phyloP scores from a whole-genome alignment of 805 yeast species.

The Hanseniaspora opuntiae region DNA sequence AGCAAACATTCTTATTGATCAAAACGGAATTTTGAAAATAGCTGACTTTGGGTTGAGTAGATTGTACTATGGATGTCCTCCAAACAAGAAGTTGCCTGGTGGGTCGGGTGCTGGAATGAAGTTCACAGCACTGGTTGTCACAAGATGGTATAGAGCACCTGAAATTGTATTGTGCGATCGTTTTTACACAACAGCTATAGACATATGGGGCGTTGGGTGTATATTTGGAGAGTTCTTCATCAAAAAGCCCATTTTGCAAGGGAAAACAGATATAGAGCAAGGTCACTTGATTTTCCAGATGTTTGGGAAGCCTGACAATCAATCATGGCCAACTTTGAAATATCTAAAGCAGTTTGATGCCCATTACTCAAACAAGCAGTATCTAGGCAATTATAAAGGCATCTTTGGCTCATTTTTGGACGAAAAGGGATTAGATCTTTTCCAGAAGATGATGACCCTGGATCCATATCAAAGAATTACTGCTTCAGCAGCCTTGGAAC shows the following conservation, averaged over 20 bases:
- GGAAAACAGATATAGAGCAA: conserved; percentile 77
- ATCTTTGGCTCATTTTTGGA: conserved; percentile 33
- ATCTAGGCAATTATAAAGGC: conserved; percentile 33
- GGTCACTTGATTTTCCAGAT: conserved; percentile 66
- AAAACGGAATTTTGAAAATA: conserved; percentile 63
- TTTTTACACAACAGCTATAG: conserved; percentile 84
- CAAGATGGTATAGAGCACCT: conserved; percentile 96
- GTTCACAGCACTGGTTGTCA: conserved; percentile 68
- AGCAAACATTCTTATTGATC: conserved; percentile 78
- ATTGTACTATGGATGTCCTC: conserved; percentile 47
- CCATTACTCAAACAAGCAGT: conserved; percentile 30
- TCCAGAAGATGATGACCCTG: conserved; percentile 48
- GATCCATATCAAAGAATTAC: conserved; percentile 66
- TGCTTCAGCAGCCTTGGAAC: conserved; percentile 63
- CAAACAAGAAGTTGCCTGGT: conserved; percentile 33
- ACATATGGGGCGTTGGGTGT: conserved; percentile 96
- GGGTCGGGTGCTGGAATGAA: conserved; percentile 32
- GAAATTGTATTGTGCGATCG: conserved; percentile 78
- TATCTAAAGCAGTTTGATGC: conserved; percentile 36
- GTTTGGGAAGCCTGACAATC: conserved; percentile 62
- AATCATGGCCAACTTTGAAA: conserved; percentile 48
- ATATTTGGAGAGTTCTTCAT: conserved; percentile 83
- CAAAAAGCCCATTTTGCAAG: conserved; percentile 71
- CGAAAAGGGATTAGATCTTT: conserved; percentile 37
- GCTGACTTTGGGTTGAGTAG: conserved; percentile 96